Evolutionary conservation across 192 early-diverging fungal genomes (phyloP), one percentile per base, ranked within the genome.

Genomic region (Chytriomyces sp.): DNA sequence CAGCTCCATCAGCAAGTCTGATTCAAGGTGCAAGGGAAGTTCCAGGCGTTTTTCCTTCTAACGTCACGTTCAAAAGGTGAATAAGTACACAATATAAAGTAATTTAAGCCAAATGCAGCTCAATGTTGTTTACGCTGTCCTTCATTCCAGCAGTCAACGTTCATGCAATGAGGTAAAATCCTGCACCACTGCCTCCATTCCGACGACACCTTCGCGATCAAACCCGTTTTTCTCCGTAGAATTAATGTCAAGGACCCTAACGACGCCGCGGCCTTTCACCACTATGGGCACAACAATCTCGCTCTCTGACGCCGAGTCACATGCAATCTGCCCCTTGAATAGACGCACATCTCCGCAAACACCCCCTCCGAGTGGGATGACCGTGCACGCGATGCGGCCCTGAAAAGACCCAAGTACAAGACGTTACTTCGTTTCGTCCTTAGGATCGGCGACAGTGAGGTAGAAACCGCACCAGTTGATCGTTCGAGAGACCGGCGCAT

Each of bases 301-400:
- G 58, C 90, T 92, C 61, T 89, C 82, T 17, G 89, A 89, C 4
- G 88, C 89, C 19, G 92, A 81, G 77, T 97, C 95, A 68, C 95
- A 97, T 0, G 94, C 92, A 76, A 97, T 97, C 78, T 97, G 94
- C 32, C 91, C 92, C 3, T 87, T 85, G 66, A 93, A 95, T 26
- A 82, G 80, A 72, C 92, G 90, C 33, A 95, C 93, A 67, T 97
- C 88, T 25, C 94, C 95, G 74, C 94, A 95, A n/a, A 97, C 95
- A n/a, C 95, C 95, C 31, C 86, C 86, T n/a, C 91, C 91, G 71
- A 93, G 85, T 17, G 76, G 78, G 59, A 97, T 97, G 26, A 87
- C 80, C 3, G 93, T 94, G 77, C 95, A 97, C 4, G 95, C 95
- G 0, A 93, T 80, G 26, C 73, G 68, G n/a, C 59, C 93, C 70